A percentile compares a stretch with the other conserved stretches of the same genome.
These are phyloP conservation scores for Quercus lobata DNA, from an alignment of 331 rosid species.

Conservation along the genomic window DNA sequence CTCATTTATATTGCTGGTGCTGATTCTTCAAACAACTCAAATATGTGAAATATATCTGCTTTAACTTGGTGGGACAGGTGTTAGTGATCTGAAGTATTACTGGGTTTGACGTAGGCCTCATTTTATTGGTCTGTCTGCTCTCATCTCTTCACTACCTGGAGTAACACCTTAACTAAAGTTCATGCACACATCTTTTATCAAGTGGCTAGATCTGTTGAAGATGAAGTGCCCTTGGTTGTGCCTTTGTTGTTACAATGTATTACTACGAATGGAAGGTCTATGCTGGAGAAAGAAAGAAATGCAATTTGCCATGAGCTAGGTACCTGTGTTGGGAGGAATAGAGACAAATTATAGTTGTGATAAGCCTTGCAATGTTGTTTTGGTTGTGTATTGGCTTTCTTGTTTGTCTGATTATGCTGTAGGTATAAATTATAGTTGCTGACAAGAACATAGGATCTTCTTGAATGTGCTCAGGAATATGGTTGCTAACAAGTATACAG, in stretches of 20 bases:
- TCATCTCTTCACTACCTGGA: neutral
- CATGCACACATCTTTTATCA: neutral
- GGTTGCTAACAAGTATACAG: too few relatives aligned
- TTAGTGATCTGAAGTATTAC: neutral
- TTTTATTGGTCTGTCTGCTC: neutral
- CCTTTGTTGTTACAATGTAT: neutral
- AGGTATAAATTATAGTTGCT: neutral
- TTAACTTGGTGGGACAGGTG: slow-evolving; percentile 13
- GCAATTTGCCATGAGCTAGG: neutral
- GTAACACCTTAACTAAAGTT: neutral
- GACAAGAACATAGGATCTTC: neutral
- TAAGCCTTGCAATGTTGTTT: too few relatives aligned
- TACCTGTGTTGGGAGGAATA: too few relatives aligned
- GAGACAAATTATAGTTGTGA: too few relatives aligned
- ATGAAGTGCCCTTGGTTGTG: neutral
- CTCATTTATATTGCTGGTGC: neutral
- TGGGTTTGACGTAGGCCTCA: neutral
- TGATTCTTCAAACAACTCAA: neutral
- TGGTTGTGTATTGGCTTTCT: neutral
- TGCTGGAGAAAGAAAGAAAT: neutral
- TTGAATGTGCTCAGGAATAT: neutral
- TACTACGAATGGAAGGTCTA: neutral
- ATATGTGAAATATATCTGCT: slow-evolving; percentile 4
- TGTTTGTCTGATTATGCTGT: neutral
- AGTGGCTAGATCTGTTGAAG: neutral